Conservation (phyloP, 1,284 basidiomycete genomes). For the Trametes versicolor region DNA sequence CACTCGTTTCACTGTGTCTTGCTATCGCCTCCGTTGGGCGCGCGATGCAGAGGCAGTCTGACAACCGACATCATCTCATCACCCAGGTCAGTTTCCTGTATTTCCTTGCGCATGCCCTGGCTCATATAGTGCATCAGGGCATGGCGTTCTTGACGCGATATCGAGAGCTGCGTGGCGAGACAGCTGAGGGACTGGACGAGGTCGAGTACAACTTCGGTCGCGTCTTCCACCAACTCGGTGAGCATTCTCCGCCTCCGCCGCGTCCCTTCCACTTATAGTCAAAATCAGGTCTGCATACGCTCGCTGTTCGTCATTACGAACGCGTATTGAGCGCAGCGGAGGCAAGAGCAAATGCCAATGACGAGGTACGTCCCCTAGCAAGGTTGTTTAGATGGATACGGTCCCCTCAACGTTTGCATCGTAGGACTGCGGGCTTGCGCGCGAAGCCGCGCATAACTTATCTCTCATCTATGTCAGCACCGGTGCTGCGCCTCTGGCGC, state of each 20-base stretch:
- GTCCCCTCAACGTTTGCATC: conserved; percentile 4
- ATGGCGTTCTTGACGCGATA: conserved; percentile 87
- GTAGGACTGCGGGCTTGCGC: conserved; percentile 58
- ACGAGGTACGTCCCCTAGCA: conserved; percentile 34
- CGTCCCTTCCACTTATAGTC: not conserved
- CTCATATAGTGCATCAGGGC: conserved; percentile 57
- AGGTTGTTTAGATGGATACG: conserved; percentile 1
- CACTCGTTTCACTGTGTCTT: conserved; percentile 85
- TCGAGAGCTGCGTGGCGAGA: conserved; percentile 60
- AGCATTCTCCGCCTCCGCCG: conserved; percentile 25
- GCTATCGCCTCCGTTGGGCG: conserved; percentile 89
- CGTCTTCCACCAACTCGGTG: conserved; percentile 91
- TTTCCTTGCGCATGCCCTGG: too few species aligned
- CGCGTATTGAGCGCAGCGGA: conserved; percentile 73
- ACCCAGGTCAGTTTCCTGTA: conserved; percentile 62
- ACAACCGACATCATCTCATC: conserved; percentile 92
- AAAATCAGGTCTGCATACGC: conserved; percentile 74
- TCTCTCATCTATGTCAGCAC: conserved; percentile 83
- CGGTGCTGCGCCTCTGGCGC: conserved; percentile 75
- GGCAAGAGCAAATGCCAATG: conserved; percentile 29
- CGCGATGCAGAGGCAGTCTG: conserved; percentile 92
- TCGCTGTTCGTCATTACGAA: conserved; percentile 88
- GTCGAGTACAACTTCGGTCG: conserved; percentile 95
- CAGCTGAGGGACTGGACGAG: conserved; percentile 65
- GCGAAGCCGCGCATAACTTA: conserved; percentile 90